Evolutionary conservation across 768 basidiomycete species (phyloP), one percentile per base, ranked within the genome.

Genomic region (Tephrocybe sp.): DNA sequence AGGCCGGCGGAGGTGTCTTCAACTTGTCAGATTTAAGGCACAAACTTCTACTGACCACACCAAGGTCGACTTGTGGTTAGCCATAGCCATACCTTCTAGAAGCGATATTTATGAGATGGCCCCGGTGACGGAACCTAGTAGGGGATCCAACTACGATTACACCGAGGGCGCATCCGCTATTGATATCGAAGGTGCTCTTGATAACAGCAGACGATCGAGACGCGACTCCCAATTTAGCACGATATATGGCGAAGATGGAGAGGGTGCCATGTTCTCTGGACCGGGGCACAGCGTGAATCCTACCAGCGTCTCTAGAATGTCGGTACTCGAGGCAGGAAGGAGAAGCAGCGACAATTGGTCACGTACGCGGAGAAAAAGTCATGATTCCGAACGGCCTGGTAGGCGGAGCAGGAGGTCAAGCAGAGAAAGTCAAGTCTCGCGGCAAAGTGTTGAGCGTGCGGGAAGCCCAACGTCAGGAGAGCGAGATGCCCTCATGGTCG

Each of bases 161-260:
- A 92, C 92, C 1, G 92, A 94, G 58, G 91, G 90, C 32, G 92
- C 92, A 27, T 86, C 88, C 9, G 74, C 82, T 6, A 71, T 82
- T 25, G 92, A 92, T 52, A 91, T 95, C 36, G 67, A 79, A 50
- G 66, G 73, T 54, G 90, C 79, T 15, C 57, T 86, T n/a, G 69
- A 69, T 28, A 78, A 74, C 54, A 72, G 59, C 44, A 73, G 75
- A 35, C 76, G 69, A 26, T 67, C 79, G n/a, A 76, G 87, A 34
- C 78, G 83, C 16, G 81, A 88, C 59, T 91, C 91, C 4, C 82
- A 83, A 43, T 77, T 80, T 58, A 82, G 80, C 60, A 67, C 70
- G 27, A 68, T 74, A 44, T 79, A 84, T 43, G 82, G 78, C 32
- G 81, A 78, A 52, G 78, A 81, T 56, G 80, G 74, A 41, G 81